These are phyloP conservation scores for Vanrija pseudolonga DNA, from an alignment of 1,284 basidiomycete genomes.

Conservation along the genomic window DNA sequence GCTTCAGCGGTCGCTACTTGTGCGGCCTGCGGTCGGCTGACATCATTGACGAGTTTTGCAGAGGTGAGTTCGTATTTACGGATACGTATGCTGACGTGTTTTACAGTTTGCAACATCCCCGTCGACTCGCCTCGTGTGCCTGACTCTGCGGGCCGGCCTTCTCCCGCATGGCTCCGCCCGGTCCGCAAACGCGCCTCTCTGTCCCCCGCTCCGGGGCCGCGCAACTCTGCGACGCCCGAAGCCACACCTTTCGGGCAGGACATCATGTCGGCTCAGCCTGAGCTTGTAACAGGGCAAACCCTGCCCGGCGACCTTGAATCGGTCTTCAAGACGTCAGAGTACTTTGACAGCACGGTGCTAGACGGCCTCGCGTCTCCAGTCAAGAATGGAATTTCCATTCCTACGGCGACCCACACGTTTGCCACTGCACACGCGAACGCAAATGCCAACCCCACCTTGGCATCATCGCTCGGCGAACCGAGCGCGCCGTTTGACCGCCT, in stretches of 20 bases:
- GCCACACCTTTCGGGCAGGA: constrained; percentile 17
- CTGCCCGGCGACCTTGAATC: constrained; percentile 36
- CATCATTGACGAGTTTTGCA: constrained; percentile 86
- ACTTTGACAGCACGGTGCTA: constrained; percentile 38
- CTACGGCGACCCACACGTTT: not conserved
- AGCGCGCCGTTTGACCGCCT: constrained; percentile 31
- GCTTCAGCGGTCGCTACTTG: constrained; percentile 53
- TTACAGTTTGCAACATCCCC: constrained; percentile 76
- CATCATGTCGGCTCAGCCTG: constrained; percentile 25
- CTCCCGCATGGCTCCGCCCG: constrained; percentile 80
- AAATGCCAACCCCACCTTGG: not conserved
- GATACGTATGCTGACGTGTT: constrained; percentile 8
- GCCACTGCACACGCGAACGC: not conserved
- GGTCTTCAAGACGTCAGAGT: constrained; percentile 44
- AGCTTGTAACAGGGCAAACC: constrained; percentile 9
- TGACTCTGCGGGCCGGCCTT: constrained; percentile 55
- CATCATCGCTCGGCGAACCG: constrained; percentile 26
- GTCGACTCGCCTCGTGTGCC: constrained; percentile 59
- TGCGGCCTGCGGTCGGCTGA: constrained; percentile 83
- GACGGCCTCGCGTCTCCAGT: constrained; percentile 10
- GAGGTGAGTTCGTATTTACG: constrained; percentile 57
- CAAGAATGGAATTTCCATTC: constrained; percentile 1
- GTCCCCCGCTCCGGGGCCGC: constrained; percentile 47
- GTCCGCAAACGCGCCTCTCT: constrained; percentile 59
- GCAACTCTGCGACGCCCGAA: constrained; percentile 51